Evolutionary conservation across 2,329 filamentous ascomycete species (phyloP), one percentile per base, ranked within the genome.

Genomic region (Dothideomycetes sp.): DNA sequence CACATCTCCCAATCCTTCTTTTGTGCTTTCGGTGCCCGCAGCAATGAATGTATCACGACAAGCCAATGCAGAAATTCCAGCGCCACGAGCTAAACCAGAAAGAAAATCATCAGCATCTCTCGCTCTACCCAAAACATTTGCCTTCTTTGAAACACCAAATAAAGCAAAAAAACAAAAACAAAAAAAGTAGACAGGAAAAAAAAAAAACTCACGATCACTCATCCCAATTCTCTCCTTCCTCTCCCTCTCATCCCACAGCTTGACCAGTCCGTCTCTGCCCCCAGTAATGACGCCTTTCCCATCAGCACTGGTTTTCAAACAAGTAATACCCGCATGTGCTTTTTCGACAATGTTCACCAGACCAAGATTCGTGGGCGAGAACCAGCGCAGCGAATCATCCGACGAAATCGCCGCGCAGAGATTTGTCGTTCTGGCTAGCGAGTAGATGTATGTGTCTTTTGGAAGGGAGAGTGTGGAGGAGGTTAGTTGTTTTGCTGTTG

Each of bases 251-350:
- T 86, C 82, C 77, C 79, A 82, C 33, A 82, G 61, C 0, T 66
- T 71, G 9, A 86, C 71, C 7, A 68, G 65, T 6, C 84, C 83
- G 54, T 87, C 79, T 56, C 82, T 74, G 33, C 84, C 84, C 1
- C 81, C 75, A 0, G 83, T 87, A 45, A 74, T 76, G 5, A 86
- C 65, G 15, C 79, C 55, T 27, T 25, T 32, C 19, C 67, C 68
- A 32, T 44, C 45, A 15, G 30, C 41, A 17, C 34, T 45, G 1
- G 71, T 65, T 38, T 71, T 69, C 20, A 84, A 63, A 46, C 74
- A 76, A 11, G 78, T 79, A 49, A 85, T 64, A 46, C 81, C 81
- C 4, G 71, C 68, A 22, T 69, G 64, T 8, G 71, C 73, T 24
- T 58, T 55, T 2, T 22, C 7, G 33, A 76, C 61, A 7, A 63